Evolutionary conservation across 306 rosid genomes (phyloP).

Genomic region (Cucurbita argyrosperma): DNA sequence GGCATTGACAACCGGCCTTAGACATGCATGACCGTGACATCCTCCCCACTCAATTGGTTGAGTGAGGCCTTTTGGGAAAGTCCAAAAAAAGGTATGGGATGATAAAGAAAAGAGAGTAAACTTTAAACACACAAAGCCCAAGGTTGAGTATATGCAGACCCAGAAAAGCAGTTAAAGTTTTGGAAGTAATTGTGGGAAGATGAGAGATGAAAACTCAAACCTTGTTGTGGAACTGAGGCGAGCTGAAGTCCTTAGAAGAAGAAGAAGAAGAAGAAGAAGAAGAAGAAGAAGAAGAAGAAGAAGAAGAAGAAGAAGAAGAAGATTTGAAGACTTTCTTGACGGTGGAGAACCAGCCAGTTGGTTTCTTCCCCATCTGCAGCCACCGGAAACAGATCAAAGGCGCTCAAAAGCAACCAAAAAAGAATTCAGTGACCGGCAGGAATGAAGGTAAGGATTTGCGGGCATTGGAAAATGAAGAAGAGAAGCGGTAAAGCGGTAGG

Average conservation of each 20-base stretch:
- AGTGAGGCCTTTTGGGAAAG: too few species aligned
- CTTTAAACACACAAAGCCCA: too few species aligned
- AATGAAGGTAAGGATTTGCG: neutral
- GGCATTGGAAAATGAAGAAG: neutral
- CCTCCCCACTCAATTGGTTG: too few species aligned
- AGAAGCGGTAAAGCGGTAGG: neutral
- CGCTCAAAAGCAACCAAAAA: neutral
- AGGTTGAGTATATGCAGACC: too few species aligned
- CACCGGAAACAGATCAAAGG: neutral
- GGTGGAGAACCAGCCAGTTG: slow-evolving; percentile 70
- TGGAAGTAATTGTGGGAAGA: neutral
- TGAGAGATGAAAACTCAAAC: neutral
- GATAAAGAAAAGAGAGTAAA: too few species aligned
- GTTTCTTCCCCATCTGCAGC: slow-evolving; percentile 73
- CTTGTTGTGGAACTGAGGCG: neutral
- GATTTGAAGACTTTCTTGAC: slow-evolving; percentile 78
- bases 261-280: slow-evolving; percentile 18
- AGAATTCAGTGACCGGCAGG: neutral
- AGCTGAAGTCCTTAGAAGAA: slow-evolving; percentile 18
- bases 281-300: neutral
- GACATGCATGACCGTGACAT: too few species aligned
- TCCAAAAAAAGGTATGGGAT: too few species aligned
- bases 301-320: slow-evolving; percentile 24
- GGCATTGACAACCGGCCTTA: too few species aligned
- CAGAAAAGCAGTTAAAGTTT: too few species aligned